Base-by-base conservation (phyloP, 176 grass and related monocot genomes). In the Aegilops umbellulata region DNA sequence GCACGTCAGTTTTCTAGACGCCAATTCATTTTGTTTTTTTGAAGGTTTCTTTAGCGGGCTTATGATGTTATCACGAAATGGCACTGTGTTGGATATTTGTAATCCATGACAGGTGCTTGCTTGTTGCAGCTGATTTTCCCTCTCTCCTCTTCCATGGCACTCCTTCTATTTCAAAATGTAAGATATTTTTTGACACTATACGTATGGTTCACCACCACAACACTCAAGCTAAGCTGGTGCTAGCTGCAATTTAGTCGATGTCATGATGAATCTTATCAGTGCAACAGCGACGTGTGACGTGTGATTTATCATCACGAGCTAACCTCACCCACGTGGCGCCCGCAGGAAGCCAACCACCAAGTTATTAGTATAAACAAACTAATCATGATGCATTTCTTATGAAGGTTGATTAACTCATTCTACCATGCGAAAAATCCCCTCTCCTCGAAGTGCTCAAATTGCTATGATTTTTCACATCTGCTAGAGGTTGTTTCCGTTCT, bases 281-380 rank as follows among this genome's bases (percentile, higher is more conserved):
- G 71, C 23, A 53, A 82, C 60, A 60, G 19, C 4, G 61, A 82
- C 61, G 12, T 77, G 75, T 9, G 61, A 82, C 61, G 31, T 77
- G 66, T 9, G 75, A 29, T 36, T 63, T 58, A 58, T 74, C 41
- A 10, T 74, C 14, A 25, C 11, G 53, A 57, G 31, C 25, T 63
- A 15, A 23, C 15, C 65, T 23, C 36, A n/a, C 57, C 19, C 26
- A 51, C 51, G 12, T n/a, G 72, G 8, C 80, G 60, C 19, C 20
- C 4, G 23, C 24, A 25, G 7, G 29, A 67, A 67, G 16, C 65
- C 7, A 66, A 31, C 27, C 15, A 66, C 7, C 25, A 65, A 7
- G 25, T 27, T 65, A 29, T 27, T 65, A 29, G 27, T 6, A 29
- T 6, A 29, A 65, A 17, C 63, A 3, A 67, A 30, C 15, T 19